A percentile compares a stretch with the other conserved stretches of the same genome.
Conservation (phyloP, 2,329 filamentous ascomycete species). For the Cladophialophora bantiana region DNA sequence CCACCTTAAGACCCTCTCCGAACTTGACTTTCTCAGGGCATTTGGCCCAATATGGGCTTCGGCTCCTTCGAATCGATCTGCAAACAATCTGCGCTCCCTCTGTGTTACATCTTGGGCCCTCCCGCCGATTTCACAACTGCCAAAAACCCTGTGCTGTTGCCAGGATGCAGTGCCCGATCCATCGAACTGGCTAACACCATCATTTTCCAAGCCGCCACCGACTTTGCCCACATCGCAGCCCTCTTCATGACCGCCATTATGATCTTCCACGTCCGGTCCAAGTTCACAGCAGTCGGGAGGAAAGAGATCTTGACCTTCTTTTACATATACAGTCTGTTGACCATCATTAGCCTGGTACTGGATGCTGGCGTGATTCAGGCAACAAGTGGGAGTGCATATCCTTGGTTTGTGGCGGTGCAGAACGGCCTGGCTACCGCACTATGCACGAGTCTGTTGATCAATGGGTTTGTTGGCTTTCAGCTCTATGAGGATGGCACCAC, state of each 20-base stretch:
- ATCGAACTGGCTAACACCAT: slow-evolving; percentile 98
- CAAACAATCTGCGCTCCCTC: slow-evolving; percentile 79
- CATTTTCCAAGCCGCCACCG: slow-evolving; percentile 92
- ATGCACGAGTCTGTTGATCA: slow-evolving; percentile 89
- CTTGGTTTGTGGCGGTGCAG: slow-evolving; percentile 90
- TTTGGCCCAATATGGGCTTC: slow-evolving; percentile 74
- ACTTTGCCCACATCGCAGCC: slow-evolving; percentile 89
- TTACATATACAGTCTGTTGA: slow-evolving; percentile 92
- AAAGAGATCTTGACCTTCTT: slow-evolving; percentile 88
- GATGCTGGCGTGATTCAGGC: slow-evolving; percentile 92
- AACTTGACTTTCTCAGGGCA: slow-evolving; percentile 14
- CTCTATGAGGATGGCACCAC: slow-evolving; percentile 96
- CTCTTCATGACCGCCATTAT: slow-evolving; percentile 94
- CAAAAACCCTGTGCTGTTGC: slow-evolving; percentile 79
- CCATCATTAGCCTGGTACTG: slow-evolving; percentile 84
- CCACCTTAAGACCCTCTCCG: background rate
- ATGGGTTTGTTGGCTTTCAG: slow-evolving; percentile 98
- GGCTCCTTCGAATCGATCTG: slow-evolving; percentile 91
- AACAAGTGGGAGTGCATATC: slow-evolving; percentile 73
- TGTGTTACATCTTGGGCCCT: slow-evolving; percentile 85
- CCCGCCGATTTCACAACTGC: slow-evolving; percentile 62
- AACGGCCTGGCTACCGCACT: slow-evolving; percentile 84
- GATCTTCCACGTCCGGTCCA: slow-evolving; percentile 95
- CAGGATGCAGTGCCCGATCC: slow-evolving; percentile 90
- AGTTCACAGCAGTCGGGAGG: slow-evolving; percentile 91